phyloP scores from a whole-genome alignment of 148 eudicot genomes.

The Cornus suecica region DNA sequence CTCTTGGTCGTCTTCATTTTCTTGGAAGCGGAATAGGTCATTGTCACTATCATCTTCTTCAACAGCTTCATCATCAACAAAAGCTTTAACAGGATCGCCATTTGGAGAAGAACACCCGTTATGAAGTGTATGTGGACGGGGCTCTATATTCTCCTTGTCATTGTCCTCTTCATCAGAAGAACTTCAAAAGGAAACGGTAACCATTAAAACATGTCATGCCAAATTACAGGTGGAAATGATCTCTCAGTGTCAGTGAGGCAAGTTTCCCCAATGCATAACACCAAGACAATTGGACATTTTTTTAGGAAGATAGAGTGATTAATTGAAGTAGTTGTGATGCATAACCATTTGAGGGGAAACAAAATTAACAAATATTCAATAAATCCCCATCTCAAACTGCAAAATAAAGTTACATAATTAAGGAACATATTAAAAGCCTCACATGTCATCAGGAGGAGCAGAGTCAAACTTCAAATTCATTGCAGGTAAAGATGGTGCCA shows the following conservation, averaged over 20 bases:
- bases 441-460: conserved; percentile 67
- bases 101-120: conserved; percentile 36
- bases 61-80: conserved; percentile 92
- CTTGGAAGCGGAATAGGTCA: conserved; percentile 52
- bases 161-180: conserved; percentile 76
- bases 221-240: neutral
- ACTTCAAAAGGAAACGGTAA: conserved; percentile 33
- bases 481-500: conserved; percentile 64
- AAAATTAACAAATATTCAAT: neutral
- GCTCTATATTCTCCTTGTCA: conserved; percentile 68
- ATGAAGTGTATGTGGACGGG: conserved; percentile 24
- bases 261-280: neutral
- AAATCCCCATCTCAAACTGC: conserved; percentile 6
- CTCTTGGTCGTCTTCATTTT: conserved; percentile 60
- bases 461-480: conserved; percentile 79
- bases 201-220: neutral
- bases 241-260: neutral
- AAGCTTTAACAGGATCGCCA: conserved; percentile 76
- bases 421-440: conserved; percentile 19
- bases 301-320: neutral
- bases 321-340: neutral
- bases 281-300: neutral
- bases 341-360: neutral
- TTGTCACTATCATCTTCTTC: conserved; percentile 89
- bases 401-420: neutral